Evolutionary conservation across 1,139 yeast genomes (phyloP), one percentile per base, ranked within the genome.

Genomic region (Geotrichum carabidarum): DNA sequence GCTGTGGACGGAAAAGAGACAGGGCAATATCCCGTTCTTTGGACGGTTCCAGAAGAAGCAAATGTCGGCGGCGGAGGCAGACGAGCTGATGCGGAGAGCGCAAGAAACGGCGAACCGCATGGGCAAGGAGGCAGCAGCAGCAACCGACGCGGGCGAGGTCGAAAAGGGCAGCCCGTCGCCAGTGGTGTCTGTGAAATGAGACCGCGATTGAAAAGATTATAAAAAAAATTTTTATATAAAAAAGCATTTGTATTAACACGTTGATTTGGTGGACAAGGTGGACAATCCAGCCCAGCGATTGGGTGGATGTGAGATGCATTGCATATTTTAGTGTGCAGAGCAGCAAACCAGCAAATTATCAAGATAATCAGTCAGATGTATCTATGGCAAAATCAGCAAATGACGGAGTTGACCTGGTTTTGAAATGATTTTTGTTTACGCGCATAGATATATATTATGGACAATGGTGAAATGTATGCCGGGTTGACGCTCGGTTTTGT

Each of bases 1-100:
- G 63, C 70, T 80, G 55, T 77, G 73, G 59, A 84, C 83, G 65
- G 96, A 89, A 70, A 77, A 78, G 62, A 68, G 64, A 8, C 44
- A 37, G 8, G 74, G 74, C 22, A 50, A 60, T 43, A 59, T 64
- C 48, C 72, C 72, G 4, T 52, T 65, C 51, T 37, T 68, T 22
- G 18, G 50, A n/a, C 36, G 58, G 40, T 57, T 57, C 59, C 54
- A 50, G 49, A 62, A 61, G 57, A 63, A 65, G 64, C 57, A 64
- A 57, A 59, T 66, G 14, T 44, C 65, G 17, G 50, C 56, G 17
- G 62, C 51, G 6, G 71, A 69, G 54, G 68, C 66, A 7, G 66
- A 62, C 12, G 67, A 66, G 5, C 57, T 70, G 44, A 64, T 69
- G 48, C 54, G 57, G 30, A 62, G 63, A 18, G 74, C 73, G 34